These are phyloP conservation scores for Glutinoglossum americanum DNA, from an alignment of 495 filamentous ascomycete species.

Conservation along the genomic window DNA sequence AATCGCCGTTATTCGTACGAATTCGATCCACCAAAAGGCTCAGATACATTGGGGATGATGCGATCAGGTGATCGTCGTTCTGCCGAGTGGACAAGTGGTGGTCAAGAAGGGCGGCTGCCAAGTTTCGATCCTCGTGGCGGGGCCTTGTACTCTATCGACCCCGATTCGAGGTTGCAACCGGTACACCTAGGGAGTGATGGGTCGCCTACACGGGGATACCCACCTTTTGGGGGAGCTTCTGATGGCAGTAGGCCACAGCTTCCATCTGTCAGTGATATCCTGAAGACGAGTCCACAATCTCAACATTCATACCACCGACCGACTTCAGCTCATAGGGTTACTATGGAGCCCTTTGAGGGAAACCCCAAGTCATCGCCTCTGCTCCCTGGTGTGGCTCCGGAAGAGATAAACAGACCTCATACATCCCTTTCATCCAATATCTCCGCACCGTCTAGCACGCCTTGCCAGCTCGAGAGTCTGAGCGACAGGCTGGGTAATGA, in stretches of 20 bases:
- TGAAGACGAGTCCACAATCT: not conserved
- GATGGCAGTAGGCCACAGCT: not conserved
- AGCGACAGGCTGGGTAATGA: not conserved
- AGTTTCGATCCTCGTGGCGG: not conserved
- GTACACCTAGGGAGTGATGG: not conserved
- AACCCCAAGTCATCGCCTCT: not conserved
- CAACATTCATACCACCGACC: not conserved
- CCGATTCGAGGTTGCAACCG: not conserved
- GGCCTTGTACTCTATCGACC: not conserved
- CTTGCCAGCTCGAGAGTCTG: not conserved
- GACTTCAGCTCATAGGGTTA: not conserved
- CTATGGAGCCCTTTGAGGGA: not conserved
- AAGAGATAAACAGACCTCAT: not conserved
- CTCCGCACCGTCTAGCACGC: not conserved
- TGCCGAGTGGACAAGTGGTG: not conserved
- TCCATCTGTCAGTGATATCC: not conserved
- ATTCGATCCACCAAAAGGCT: not conserved
- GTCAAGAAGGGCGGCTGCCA: not conserved
- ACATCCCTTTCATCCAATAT: not conserved
- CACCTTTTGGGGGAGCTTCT: not conserved
- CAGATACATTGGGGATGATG: not conserved
- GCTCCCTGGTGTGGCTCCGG: not conserved
- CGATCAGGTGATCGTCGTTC: not conserved
- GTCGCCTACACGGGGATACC: not conserved
- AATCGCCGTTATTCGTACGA: not conserved